Conservation (phyloP, 768 basidiomycete genomes). For the Rhodocollybia butyracea region DNA sequence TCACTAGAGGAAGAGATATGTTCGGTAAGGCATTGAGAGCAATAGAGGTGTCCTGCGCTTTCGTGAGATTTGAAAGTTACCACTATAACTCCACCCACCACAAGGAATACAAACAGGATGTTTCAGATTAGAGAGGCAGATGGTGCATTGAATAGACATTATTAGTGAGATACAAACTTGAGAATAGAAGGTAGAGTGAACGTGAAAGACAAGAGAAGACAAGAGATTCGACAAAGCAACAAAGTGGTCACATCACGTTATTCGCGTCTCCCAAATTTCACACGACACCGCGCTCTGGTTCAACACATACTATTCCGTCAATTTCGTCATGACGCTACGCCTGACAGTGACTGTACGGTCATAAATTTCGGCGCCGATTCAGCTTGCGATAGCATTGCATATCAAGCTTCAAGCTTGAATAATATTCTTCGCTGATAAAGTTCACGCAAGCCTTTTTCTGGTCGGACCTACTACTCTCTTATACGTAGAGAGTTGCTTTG, state of each 20-base stretch:
- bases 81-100: slow-evolving; percentile 36
- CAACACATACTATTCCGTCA: no score
- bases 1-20: slow-evolving; percentile 30
- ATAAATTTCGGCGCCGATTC: neutral
- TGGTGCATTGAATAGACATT: slow-evolving; percentile 43
- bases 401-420: neutral
- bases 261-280: no score
- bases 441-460: no score
- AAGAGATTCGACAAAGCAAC: neutral
- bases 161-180: neutral
- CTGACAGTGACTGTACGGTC: no score
- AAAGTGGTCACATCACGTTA: neutral
- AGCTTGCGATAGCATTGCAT: neutral
- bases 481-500: no score
- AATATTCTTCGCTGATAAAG: no score
- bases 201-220: neutral
- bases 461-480: no score
- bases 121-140: slow-evolving; percentile 50
- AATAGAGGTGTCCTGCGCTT: slow-evolving; percentile 58
- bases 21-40: slow-evolving; percentile 50
- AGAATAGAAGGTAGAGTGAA: neutral
- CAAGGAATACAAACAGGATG: slow-evolving; percentile 61
- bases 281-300: no score
- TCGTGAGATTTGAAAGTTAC: neutral
- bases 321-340: no score